A percentile compares a stretch with the other conserved stretches of the same genome.
phyloP scores from a whole-genome alignment of 2,329 filamentous ascomycete genomes.

The Torrubiellomyces zombiae region DNA sequence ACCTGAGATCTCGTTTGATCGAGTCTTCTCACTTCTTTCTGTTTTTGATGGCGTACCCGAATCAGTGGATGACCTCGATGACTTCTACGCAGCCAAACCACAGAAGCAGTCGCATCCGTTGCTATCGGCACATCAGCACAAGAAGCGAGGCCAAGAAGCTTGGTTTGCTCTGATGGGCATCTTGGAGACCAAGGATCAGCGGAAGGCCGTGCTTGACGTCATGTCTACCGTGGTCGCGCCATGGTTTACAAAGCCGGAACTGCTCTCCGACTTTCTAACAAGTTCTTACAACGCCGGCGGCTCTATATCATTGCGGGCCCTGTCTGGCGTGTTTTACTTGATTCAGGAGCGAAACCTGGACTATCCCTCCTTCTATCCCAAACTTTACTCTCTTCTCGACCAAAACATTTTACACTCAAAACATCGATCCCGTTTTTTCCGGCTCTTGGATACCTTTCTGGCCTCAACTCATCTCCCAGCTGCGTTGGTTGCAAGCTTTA shows the following conservation, averaged over 20 bases:
- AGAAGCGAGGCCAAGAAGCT: slow-evolving; percentile 65
- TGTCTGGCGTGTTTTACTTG: slow-evolving; percentile 88
- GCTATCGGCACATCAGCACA: slow-evolving; percentile 51
- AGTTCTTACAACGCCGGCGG: slow-evolving; percentile 81
- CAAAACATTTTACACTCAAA: slow-evolving; percentile 79
- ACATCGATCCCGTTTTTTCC: slow-evolving; percentile 84
- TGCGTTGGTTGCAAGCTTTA: slow-evolving; percentile 80
- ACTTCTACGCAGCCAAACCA: slow-evolving; percentile 50
- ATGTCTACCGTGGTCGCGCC: slow-evolving; percentile 68
- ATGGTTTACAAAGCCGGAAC: slow-evolving; percentile 76
- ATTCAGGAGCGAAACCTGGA: slow-evolving; percentile 90
- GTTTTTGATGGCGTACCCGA: slow-evolving; percentile 55
- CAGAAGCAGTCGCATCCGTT: slow-evolving; percentile 52
- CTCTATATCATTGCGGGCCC: slow-evolving; percentile 68
- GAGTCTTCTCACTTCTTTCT: slow-evolving; percentile 44
- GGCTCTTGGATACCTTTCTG: slow-evolving; percentile 79
- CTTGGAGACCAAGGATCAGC: slow-evolving; percentile 51
- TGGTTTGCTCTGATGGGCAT: slow-evolving; percentile 67
- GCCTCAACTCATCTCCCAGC: slow-evolving; percentile 84
- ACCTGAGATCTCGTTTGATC: slow-evolving; percentile 28
- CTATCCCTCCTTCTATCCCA: slow-evolving; percentile 85
- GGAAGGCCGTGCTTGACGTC: slow-evolving; percentile 60
- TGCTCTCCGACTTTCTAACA: slow-evolving; percentile 93
- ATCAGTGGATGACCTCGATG: slow-evolving; percentile 46
- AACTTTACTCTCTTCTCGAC: slow-evolving; percentile 86